Base-by-base conservation (phyloP, 768 basidiomycete species). In the Agaricus sinodeliciosus region DNA sequence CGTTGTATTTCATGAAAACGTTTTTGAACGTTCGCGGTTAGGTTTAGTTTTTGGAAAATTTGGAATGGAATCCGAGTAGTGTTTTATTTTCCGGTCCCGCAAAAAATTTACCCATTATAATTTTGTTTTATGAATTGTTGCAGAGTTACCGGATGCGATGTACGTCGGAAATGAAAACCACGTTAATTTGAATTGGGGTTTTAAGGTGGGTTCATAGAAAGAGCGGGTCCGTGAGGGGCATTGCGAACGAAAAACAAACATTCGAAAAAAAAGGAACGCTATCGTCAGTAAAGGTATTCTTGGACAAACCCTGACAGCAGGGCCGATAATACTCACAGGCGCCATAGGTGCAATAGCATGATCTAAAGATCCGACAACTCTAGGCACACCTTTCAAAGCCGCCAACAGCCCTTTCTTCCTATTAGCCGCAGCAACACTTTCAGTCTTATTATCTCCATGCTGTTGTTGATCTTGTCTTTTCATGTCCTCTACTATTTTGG, bases 281-380 rank as follows among this genome's bases (percentile, higher is more conserved):
- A 31, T 31, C 31, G 11, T 31, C 11, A 44, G n/a, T 16, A 34
- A 42, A 37, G 43, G 31, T 42, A 4, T 31, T 31, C 31, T 31
- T 31, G 31, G 31, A 11, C 3, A 5, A 11, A 31, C 31, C 31
- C 31, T 31, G 31, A 31, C 31, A 31, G 11, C 31, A 31, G 37
- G 37, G 36, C 12, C 12, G 36, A 37, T 13, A 9, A 9, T 35
- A 70, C 87, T 59, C 60, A 90, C 90, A 28, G 90, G 89, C 25
- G 89, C 87, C 79, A 90, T 80, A 19, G 90, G 88, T 31, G 90
- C 67, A 2, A 94, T 63, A 0, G 87, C 74, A 66, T 95, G 93
- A 51, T 93, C 80, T 50, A 90, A 82, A 12, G 82, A 81, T 3
- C 93, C 93, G 0, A 83, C 75, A 9, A 92, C 87, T 43, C 72